Percentiles rank a stretch among this genome's conserved stretches.
These are phyloP conservation scores for Aureobasidium uvarum DNA, from an alignment of 2,329 filamentous ascomycete species.

Conservation along the genomic window DNA sequence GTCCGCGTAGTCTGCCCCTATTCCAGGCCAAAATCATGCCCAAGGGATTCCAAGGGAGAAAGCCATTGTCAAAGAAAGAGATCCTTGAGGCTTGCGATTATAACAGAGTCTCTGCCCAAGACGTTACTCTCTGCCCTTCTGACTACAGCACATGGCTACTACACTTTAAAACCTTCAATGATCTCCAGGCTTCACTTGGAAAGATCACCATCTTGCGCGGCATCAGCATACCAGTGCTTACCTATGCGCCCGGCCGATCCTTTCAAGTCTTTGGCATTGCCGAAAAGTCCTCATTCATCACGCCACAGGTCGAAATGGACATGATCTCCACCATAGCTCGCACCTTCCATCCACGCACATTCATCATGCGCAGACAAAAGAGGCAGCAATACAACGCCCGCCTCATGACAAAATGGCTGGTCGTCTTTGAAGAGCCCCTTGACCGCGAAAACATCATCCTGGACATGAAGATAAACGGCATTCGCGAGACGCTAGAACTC, in stretches of 20 bases:
- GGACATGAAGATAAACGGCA: not conserved
- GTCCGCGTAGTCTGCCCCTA: slow-evolving; percentile 9
- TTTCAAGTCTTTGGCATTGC: slow-evolving; percentile 2
- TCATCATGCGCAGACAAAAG: not conserved
- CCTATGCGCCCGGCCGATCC: not conserved
- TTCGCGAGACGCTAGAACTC: not conserved
- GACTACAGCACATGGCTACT: slow-evolving; percentile 3
- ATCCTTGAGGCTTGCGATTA: slow-evolving; percentile 11
- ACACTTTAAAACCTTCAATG: not conserved
- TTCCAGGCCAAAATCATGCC: slow-evolving; percentile 12
- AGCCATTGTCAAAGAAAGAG: not conserved
- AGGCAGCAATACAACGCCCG: not conserved
- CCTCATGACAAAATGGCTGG: not conserved
- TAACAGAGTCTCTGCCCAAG: not conserved
- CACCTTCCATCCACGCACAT: not conserved
- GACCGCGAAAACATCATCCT: not conserved
- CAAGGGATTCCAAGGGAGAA: not conserved
- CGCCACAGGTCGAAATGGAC: not conserved
- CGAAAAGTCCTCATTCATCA: not conserved
- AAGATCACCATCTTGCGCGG: not conserved
- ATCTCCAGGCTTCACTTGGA: not conserved
- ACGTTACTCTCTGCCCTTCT: not conserved
- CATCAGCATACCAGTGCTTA: not conserved
- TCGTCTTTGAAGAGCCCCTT: not conserved
- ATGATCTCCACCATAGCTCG: not conserved